Evolutionary conservation across 2,329 filamentous ascomycete genomes (phyloP).

Genomic region (Fusarium burgessii): DNA sequence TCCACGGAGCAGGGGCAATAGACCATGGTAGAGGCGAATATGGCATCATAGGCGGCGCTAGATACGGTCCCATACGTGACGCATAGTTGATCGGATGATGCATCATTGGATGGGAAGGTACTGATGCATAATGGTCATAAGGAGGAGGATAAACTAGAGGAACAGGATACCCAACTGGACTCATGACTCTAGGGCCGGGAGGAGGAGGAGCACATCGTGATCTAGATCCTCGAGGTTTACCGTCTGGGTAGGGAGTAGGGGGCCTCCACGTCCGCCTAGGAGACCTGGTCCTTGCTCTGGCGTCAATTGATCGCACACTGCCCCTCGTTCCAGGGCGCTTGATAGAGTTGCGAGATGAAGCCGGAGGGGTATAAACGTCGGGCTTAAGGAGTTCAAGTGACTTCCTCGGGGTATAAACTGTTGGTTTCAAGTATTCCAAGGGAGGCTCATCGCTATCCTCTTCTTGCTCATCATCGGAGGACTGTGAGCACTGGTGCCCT

Average conservation of each 20-base stretch:
- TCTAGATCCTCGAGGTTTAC: constrained; percentile 11
- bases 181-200: background rate
- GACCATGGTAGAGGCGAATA: constrained; percentile 18
- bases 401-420: constrained; percentile 29
- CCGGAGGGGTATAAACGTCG: constrained; percentile 29
- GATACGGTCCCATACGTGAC: background rate
- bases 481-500: background rate
- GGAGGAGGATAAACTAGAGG: background rate
- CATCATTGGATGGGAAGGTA: background rate
- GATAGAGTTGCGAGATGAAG: constrained; percentile 8
- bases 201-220: background rate
- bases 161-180: background rate
- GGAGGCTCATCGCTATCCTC: background rate
- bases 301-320: background rate
- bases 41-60: constrained; percentile 10
- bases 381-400: constrained; percentile 25
- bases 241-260: constrained; percentile 32
- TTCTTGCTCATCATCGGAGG: background rate
- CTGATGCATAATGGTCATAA: background rate
- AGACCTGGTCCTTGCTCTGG: constrained; percentile 7
- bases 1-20: constrained; percentile 10
- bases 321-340: background rate
- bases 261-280: constrained; percentile 18
- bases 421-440: constrained; percentile 21
- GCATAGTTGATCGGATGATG: constrained; percentile 6